Conservation (phyloP, 176 grass and related monocot genomes). For the Dactylis glomerata region DNA sequence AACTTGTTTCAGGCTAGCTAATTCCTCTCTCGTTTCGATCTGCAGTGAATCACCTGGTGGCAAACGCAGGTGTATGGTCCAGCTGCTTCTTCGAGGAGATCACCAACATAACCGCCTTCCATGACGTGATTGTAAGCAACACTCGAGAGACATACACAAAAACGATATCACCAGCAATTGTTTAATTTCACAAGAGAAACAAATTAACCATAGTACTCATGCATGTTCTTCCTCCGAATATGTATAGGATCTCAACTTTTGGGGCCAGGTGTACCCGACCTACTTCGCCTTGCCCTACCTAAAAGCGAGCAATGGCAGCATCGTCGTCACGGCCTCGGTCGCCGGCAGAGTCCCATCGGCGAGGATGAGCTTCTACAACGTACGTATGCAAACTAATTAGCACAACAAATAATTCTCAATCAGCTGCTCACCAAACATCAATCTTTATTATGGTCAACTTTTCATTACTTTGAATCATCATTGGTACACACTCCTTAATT, state of each 20-base stretch:
- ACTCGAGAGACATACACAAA: neutral
- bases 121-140: slow-evolving; percentile 57
- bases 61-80: slow-evolving; percentile 81
- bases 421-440: neutral
- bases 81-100: slow-evolving; percentile 89
- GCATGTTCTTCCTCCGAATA: neutral
- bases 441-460: neutral
- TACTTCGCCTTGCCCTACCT: slow-evolving; percentile 85
- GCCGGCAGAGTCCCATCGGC: slow-evolving; percentile 67
- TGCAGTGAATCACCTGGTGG: slow-evolving; percentile 86
- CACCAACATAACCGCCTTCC: slow-evolving; percentile 81
- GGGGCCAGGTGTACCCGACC: slow-evolving; percentile 76
- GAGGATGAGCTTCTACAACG: slow-evolving; percentile 91
- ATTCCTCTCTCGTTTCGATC: neutral
- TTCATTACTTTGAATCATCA: neutral
- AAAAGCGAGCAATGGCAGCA: slow-evolving; percentile 65
- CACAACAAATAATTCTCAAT: neutral
- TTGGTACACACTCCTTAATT: neutral
- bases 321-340: slow-evolving; percentile 76
- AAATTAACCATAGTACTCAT: neutral
- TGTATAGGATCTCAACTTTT: slow-evolving; percentile 81
- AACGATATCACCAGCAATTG: neutral
- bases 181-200: neutral
- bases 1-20: neutral
- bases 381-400: neutral